A percentile compares a stretch with the other conserved stretches of the same genome.
Evolutionary conservation across 768 basidiomycete genomes (phyloP).

Genomic region (Rhizopogon rudus): DNA sequence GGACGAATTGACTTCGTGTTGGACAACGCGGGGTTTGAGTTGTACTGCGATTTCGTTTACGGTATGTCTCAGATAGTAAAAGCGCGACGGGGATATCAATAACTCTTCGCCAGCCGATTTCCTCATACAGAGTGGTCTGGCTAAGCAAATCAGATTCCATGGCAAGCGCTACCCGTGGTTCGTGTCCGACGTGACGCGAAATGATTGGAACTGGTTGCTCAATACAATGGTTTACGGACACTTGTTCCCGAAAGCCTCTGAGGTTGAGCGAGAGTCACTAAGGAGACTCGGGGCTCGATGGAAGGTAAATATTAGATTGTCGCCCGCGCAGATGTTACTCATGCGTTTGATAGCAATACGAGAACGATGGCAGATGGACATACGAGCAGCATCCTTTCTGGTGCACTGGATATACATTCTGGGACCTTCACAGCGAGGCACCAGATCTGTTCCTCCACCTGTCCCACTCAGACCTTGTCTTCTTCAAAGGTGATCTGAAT

Average conservation of each 20-base stretch:
- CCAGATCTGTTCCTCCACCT: conserved; percentile 92
- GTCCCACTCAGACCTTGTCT: conserved; percentile 83
- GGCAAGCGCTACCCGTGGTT: conserved; percentile 97
- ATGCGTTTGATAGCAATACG: conserved; percentile 61
- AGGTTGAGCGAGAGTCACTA: conserved; percentile 77
- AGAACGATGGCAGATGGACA: conserved; percentile 88
- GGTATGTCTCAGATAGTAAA: conserved; percentile 39
- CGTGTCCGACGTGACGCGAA: conserved; percentile 87
- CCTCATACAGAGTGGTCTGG: conserved; percentile 85
- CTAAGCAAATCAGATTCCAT: conserved; percentile 84
- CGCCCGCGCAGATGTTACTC: neutral
- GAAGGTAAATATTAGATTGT: conserved; percentile 53
- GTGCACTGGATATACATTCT: conserved; percentile 96
- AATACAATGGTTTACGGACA: conserved; percentile 90
- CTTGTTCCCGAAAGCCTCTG: conserved; percentile 80
- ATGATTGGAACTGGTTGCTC: conserved; percentile 91
- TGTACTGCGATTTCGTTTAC: conserved; percentile 85
- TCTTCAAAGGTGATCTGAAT: conserved; percentile 94
- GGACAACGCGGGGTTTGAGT: conserved; percentile 81
- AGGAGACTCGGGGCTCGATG: conserved; percentile 77
- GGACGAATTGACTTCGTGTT: conserved; percentile 79
- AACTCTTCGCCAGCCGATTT: conserved; percentile 69
- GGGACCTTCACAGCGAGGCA: conserved; percentile 79
- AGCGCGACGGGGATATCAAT: conserved; percentile 1
- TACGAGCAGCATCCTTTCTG: conserved; percentile 94